Evolutionary conservation across 1,139 yeast genomes (phyloP).

Genomic region (Blastobotrys petasosporus): DNA sequence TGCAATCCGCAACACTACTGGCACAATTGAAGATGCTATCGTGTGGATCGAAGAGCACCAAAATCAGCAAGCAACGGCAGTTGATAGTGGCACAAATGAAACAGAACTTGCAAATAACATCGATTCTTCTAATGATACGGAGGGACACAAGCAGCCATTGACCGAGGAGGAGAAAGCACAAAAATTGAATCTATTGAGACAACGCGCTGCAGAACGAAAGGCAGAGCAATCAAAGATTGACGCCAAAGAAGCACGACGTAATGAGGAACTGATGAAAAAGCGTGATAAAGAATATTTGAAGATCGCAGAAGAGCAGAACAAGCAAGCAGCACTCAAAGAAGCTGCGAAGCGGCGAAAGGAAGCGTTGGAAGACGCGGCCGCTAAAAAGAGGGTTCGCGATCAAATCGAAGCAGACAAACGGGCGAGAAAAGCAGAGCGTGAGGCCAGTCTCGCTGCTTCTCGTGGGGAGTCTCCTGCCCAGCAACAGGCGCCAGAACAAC

Average conservation of each 20-base stretch:
- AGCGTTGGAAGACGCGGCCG: slow-evolving; percentile 32
- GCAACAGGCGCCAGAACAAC: slow-evolving; percentile 2
- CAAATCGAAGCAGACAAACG: slow-evolving; percentile 36
- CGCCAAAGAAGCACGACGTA: slow-evolving; percentile 27
- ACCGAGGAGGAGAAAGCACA: slow-evolving; percentile 31
- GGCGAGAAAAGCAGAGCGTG: slow-evolving; percentile 27
- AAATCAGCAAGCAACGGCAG: slow-evolving; percentile 12
- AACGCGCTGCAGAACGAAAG: slow-evolving; percentile 28
- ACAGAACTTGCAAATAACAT: slow-evolving; percentile 3
- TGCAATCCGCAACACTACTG: slow-evolving; percentile 28
- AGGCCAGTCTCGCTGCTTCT: slow-evolving; percentile 9
- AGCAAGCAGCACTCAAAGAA: slow-evolving; percentile 31
- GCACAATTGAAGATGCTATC: slow-evolving; percentile 30
- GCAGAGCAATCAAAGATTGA: slow-evolving; percentile 31
- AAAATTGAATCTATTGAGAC: slow-evolving; percentile 29
- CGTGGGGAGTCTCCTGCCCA: neutral
- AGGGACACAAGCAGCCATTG: slow-evolving; percentile 14
- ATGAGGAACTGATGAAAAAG: slow-evolving; percentile 32
- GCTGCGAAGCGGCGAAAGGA: slow-evolving; percentile 32
- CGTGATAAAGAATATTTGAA: slow-evolving; percentile 29
- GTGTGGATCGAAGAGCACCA: slow-evolving; percentile 34
- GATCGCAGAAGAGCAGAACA: slow-evolving; percentile 31
- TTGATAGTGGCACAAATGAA: slow-evolving; percentile 3
- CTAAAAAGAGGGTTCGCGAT: slow-evolving; percentile 32
- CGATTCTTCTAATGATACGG: slow-evolving; percentile 10